Percentiles rank a stretch among this genome's conserved stretches.
These are phyloP conservation scores for Capronia americana DNA, from an alignment of 2,329 filamentous ascomycete genomes.

Conservation along the genomic window DNA sequence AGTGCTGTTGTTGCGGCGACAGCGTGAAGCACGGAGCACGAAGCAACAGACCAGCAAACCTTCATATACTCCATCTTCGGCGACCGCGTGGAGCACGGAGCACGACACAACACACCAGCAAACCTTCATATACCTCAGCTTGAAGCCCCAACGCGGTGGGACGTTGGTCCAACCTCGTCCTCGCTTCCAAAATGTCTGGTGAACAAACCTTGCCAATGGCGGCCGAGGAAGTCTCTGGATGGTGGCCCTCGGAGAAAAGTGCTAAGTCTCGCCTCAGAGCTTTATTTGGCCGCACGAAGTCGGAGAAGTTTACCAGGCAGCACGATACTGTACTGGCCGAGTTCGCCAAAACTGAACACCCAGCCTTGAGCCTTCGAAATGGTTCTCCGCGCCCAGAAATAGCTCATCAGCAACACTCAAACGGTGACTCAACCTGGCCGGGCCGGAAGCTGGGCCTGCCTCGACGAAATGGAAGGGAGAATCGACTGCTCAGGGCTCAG, in stretches of 20 bases:
- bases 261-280: conserved; percentile 33
- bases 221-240: conserved; percentile 30
- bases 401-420: conserved; percentile 9
- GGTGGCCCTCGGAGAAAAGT: conserved; percentile 33
- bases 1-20: neutral
- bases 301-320: conserved; percentile 24
- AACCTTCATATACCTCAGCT: neutral
- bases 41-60: neutral
- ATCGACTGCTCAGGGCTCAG: conserved; percentile 13
- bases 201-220: conserved; percentile 11
- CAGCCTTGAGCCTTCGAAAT: neutral
- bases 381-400: neutral
- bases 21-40: neutral
- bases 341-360: neutral
- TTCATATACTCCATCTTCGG: neutral
- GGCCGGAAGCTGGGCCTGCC: conserved; percentile 11
- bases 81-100: neutral
- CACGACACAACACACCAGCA: neutral
- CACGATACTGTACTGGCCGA: conserved; percentile 8
- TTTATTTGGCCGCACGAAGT: conserved; percentile 31
- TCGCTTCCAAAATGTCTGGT: conserved; percentile 20
- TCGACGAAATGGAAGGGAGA: conserved; percentile 3
- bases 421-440: conserved; percentile 22
- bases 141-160: neutral
- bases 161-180: neutral